Evolutionary conservation across 371 early-diverging fungal species (phyloP), one percentile per base, ranked within the genome.

Genomic region (Haplosporangium sp.): DNA sequence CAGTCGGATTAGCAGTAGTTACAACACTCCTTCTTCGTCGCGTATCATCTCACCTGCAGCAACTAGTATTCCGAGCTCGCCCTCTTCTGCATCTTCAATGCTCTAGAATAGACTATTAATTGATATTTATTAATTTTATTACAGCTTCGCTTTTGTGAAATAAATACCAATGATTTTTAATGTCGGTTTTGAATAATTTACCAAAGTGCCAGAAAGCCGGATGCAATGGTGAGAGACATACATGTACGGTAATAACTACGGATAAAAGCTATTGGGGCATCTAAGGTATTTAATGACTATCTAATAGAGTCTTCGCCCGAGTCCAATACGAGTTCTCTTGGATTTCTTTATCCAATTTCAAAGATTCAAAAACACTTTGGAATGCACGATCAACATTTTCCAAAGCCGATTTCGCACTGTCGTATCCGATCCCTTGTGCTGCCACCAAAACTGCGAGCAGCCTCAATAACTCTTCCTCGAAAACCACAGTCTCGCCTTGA

Each of bases 401-500:
- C 35, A 67, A 38, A 3, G 78, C 78, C 1, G 47, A 35, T 56
- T 59, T 69, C 2, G 64, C 59, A 4, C 73, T 73, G 2, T 72
- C 72, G 38, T 66, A 57, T 9, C 78, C 78, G 9, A 77, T 69
- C 2, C 73, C 73, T 2, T 69, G 62, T 11, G 69, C 66, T 0
- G 61, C 63, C 17, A 77, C 42, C 15, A 77, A 44, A 5, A 77
- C 53, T 3, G 52, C 52, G 7, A 77, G 17, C 20, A 77, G 44
- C 20, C 78, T 52, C 15, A 69, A 39, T 34, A 73, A 15, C 20
- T 72, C 78, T 7, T 77, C 73, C 48, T 71, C 68, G 48, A 73
- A 44, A 20, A 42, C 40, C 1, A 63, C 50, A 6, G 13, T 27
- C 50, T 63, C 73, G 11, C 52, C 67, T 13, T 19, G 35, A 5